Percentiles rank a stretch among this genome's conserved stretches.
Conservation (phyloP, 768 basidiomycete species). For the Cystofilobasidium macerans region DNA sequence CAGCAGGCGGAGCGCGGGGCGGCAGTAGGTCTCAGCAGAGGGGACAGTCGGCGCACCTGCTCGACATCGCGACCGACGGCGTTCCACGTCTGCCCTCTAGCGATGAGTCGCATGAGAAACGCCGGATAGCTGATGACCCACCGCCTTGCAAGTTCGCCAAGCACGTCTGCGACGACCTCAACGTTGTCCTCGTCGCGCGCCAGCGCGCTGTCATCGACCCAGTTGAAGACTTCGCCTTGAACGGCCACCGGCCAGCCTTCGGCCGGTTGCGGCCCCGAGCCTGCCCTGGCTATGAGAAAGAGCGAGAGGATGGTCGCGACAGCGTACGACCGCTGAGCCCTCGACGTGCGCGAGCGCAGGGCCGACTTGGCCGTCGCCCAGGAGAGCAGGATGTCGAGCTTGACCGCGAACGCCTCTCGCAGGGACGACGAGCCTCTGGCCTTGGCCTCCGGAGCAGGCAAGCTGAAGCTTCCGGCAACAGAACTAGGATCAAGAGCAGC, state of each 20-base stretch:
- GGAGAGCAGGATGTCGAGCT: conserved; percentile 27
- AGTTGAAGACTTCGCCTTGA: conserved; percentile 9
- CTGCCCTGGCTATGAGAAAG: background rate
- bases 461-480: no score
- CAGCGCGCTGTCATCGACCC: conserved; percentile 15
- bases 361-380: conserved; percentile 18
- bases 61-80: background rate
- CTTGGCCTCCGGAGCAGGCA: background rate
- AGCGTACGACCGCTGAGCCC: conserved; percentile 6
- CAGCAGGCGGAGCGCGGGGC: background rate
- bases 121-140: conserved; percentile 3
- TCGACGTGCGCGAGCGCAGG: background rate
- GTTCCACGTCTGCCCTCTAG: conserved; percentile 7
- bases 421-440: background rate
- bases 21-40: no score
- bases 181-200: conserved; percentile 10
- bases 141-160: conserved; percentile 19
- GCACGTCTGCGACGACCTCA: conserved; percentile 15
- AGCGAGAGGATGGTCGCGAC: conserved; percentile 16
- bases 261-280: background rate
- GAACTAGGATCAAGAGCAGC: no score
- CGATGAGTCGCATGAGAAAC: conserved; percentile 17
- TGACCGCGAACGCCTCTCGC: conserved; percentile 7
- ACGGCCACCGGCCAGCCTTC: background rate
- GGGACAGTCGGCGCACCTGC: background rate